These are phyloP conservation scores for Podospora comata DNA, from an alignment of 495 filamentous ascomycete species.

Conservation along the genomic window DNA sequence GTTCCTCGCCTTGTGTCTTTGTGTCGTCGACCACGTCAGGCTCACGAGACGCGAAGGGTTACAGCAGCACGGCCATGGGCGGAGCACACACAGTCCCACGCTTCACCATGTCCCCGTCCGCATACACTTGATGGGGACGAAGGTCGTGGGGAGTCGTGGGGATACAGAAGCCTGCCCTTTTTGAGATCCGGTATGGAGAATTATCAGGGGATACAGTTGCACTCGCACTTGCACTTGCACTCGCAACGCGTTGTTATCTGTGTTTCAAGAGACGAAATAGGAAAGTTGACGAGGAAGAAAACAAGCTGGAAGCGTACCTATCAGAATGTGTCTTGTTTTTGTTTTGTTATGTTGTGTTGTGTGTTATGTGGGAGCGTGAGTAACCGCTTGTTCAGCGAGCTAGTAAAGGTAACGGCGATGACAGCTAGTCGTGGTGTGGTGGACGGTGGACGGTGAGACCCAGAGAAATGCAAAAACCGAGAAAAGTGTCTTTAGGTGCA, in stretches of 20 bases:
- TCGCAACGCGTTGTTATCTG: neutral
- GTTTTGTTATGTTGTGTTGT: neutral
- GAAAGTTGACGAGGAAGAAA: neutral
- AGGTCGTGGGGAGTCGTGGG: too few relatives aligned
- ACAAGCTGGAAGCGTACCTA: neutral
- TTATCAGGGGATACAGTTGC: neutral
- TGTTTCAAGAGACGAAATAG: too few relatives aligned
- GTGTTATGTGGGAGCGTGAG: neutral
- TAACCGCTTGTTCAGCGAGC: neutral
- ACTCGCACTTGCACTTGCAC: neutral
- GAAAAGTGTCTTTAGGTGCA: constrained; percentile 4
- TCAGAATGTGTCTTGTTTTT: neutral
- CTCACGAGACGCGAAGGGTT: constrained; percentile 29
- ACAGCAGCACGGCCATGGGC: constrained; percentile 18
- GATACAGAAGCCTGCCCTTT: neutral
- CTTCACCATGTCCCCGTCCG: constrained; percentile 13
- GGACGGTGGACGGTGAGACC: neutral
- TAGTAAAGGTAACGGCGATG: neutral
- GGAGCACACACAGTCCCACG: constrained; percentile 15
- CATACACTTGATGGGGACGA: constrained; percentile 1
- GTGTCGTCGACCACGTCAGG: constrained; percentile 13
- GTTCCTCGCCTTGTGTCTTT: neutral
- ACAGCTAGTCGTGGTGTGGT: too few relatives aligned
- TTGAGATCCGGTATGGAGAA: neutral
- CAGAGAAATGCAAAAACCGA: constrained; percentile 3